phyloP scores from a whole-genome alignment of 169 alveolate species.

The Plasmodium reichenowi region DNA sequence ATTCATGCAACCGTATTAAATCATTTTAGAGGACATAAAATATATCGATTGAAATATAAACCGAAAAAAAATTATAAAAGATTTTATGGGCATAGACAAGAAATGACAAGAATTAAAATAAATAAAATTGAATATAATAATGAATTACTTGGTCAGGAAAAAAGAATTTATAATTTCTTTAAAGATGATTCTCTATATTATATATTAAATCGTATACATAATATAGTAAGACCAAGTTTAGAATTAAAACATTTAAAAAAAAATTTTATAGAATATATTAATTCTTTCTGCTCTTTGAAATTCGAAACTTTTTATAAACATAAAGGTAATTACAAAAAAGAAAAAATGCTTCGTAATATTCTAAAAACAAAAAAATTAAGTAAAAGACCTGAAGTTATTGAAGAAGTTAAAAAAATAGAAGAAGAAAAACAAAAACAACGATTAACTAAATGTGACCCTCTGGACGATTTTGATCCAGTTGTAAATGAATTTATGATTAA shows the following conservation, averaged over 20 bases:
- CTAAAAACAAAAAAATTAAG: conserved; percentile 72
- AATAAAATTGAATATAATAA: conserved; percentile 76
- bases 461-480: conserved; percentile 69
- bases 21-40: conserved; percentile 90
- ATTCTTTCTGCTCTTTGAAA: conserved; percentile 47
- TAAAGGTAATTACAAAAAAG: conserved; percentile 71
- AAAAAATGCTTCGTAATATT: conserved; percentile 60
- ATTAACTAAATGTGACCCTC: conserved; percentile 56
- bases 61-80: conserved; percentile 88
- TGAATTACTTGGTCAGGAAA: conserved; percentile 28
- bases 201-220: conserved; percentile 67
- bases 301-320: conserved; percentile 74
- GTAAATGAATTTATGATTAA: conserved; percentile 51
- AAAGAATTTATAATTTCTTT: conserved; percentile 68
- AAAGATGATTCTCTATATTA: conserved; percentile 58
- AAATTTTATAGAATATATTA: conserved; percentile 43
- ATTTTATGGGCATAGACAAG: conserved; percentile 85
- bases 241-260: conserved; percentile 52
- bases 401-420: conserved; percentile 64
- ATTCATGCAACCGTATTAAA: conserved; percentile 83
- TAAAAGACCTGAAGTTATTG: conserved; percentile 68
- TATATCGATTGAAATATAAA: conserved; percentile 83
- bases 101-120: conserved; percentile 83
- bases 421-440: conserved; percentile 50
- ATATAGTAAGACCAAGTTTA: conserved; percentile 67